phyloP scores from a whole-genome alignment of 202 grass and related monocot genomes.

The Panicum virgatum region DNA sequence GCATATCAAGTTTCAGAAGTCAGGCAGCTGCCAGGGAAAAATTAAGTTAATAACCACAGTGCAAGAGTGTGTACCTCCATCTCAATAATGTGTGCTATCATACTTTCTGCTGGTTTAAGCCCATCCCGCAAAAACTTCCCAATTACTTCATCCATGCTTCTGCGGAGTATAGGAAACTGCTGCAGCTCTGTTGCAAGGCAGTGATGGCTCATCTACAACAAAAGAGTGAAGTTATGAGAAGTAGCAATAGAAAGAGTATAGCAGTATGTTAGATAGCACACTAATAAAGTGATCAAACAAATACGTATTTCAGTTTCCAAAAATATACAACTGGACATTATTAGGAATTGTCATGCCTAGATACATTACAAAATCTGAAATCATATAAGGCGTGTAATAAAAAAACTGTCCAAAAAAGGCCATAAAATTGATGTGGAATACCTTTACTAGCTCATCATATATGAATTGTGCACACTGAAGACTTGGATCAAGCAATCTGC shows the following conservation, averaged over 20 bases:
- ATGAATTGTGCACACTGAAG: conserved; percentile 97
- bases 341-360: not conserved
- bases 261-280: not conserved
- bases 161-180: conserved; percentile 85
- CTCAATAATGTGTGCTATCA: conserved; percentile 94
- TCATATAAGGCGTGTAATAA: not conserved
- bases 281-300: conserved; percentile 22
- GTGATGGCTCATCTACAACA: conserved; percentile 80
- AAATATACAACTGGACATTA: conserved; percentile 20
- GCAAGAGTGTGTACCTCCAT: conserved; percentile 75
- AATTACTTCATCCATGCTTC: conserved; percentile 97
- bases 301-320: conserved; percentile 19
- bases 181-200: conserved; percentile 82
- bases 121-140: conserved; percentile 87
- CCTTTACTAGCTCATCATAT: conserved; percentile 96
- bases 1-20: too few species aligned
- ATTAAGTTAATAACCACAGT: conserved; percentile 19
- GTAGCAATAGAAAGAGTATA: conserved; percentile 22
- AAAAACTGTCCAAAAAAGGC: not conserved
- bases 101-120: conserved; percentile 94
- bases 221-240: conserved; percentile 28
- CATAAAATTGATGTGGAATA: conserved; percentile 11
- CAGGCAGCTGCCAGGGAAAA: not conserved
- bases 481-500: conserved; percentile 89
- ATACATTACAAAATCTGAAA: not conserved